Conservation (phyloP, 352 stramenopile genomes). For the Plasmopara viticola region DNA sequence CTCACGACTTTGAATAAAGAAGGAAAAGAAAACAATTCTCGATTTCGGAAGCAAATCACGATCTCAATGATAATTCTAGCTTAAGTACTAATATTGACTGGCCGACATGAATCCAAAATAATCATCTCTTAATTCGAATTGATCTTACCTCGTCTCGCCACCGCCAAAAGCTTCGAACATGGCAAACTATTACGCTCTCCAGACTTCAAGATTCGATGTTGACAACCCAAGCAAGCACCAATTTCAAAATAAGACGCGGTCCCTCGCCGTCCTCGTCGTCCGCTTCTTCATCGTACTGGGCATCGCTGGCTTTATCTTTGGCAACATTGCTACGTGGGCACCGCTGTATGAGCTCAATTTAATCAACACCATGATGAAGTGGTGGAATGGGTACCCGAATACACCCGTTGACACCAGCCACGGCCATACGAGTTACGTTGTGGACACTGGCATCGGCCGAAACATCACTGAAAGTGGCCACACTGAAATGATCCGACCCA, state of each 20-base stretch:
- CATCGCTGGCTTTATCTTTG: conserved; percentile 46
- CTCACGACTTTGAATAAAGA: no score
- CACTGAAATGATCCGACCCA: conserved; percentile 61
- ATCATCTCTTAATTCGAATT: no score
- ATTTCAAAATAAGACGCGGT: conserved; percentile 3
- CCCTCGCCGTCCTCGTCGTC: conserved; percentile 21
- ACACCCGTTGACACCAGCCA: conserved; percentile 19
- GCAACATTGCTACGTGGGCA: conserved; percentile 53
- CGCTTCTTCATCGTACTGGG: conserved; percentile 31
- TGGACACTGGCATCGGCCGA: conserved; percentile 42
- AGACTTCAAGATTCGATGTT: conserved; percentile 12
- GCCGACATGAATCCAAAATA: no score
- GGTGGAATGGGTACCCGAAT: conserved; percentile 56
- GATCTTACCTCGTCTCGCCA: no score
- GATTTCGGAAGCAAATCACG: no score
- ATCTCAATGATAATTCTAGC: no score
- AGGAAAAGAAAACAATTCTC: no score
- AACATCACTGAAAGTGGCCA: conserved; percentile 51
- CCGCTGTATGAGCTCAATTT: conserved; percentile 47
- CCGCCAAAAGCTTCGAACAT: conserved; percentile 7
- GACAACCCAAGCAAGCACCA: conserved; percentile 13
- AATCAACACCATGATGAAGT: conserved; percentile 44
- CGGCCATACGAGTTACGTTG: conserved; percentile 33
- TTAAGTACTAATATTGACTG: no score
- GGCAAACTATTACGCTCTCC: conserved; percentile 23